phyloP scores from a whole-genome alignment of 164 flowering plant genomes.

The Taxillus chinensis region DNA sequence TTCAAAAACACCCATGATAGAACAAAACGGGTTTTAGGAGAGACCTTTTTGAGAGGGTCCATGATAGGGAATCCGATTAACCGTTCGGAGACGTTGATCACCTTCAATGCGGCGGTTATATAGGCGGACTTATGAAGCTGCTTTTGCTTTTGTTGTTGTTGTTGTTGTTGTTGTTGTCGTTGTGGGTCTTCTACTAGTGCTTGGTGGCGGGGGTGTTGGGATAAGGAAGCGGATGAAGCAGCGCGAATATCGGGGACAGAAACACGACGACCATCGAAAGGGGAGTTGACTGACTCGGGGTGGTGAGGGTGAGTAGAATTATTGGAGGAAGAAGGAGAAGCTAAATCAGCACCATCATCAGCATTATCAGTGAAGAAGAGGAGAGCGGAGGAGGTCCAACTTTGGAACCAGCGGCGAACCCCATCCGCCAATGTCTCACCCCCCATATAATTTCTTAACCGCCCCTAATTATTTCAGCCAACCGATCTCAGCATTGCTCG shows the following conservation, averaged over 20 bases:
- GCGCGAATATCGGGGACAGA: not conserved
- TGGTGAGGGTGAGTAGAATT: not conserved
- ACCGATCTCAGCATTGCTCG: not conserved
- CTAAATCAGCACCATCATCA: not conserved
- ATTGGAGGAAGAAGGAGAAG: not conserved
- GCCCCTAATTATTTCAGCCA: not conserved
- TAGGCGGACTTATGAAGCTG: not conserved
- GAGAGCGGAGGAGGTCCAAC: constrained; percentile 11
- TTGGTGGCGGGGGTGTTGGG: not conserved
- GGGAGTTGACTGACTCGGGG: not conserved
- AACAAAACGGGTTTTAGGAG: not conserved
- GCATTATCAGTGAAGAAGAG: not conserved
- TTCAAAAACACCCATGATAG: not conserved
- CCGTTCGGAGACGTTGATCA: not conserved
- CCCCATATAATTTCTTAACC: constrained; percentile 16
- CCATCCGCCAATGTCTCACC: constrained; percentile 47
- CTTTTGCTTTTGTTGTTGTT: not conserved
- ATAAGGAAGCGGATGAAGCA: not conserved
- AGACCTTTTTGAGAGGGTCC: not conserved
- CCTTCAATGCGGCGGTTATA: not conserved
- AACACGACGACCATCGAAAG: not conserved
- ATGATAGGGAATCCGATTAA: not conserved
- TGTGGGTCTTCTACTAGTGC: not conserved
- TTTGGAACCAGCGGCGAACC: constrained; percentile 53
- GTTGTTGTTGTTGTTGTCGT: not conserved